Percentiles rank a stretch among this genome's conserved stretches.
These are phyloP conservation scores for Articulospora tetracladia DNA, from an alignment of 495 filamentous ascomycete genomes.

Conservation along the genomic window DNA sequence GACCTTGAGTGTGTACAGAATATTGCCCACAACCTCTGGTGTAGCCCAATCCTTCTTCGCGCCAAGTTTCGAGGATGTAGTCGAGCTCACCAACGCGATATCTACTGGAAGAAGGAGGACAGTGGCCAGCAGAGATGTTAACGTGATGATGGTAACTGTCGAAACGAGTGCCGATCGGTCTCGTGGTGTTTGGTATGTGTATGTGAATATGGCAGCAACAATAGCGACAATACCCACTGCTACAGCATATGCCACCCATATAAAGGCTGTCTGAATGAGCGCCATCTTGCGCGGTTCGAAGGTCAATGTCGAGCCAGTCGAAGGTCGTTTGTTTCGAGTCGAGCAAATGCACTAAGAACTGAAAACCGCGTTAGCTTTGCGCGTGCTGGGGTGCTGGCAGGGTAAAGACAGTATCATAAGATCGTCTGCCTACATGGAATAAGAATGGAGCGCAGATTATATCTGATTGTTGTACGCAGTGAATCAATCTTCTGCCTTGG, in stretches of 20 bases:
- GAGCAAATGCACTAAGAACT: no score
- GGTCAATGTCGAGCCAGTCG: background rate
- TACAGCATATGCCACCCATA: constrained; percentile 88
- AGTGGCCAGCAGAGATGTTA: constrained; percentile 85
- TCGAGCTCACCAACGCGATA: constrained; percentile 89
- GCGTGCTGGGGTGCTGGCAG: background rate
- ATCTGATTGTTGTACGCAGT: background rate
- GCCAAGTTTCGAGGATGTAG: constrained; percentile 68
- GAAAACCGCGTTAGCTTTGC: background rate
- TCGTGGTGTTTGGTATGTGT: constrained; percentile 79
- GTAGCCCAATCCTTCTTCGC: constrained; percentile 94
- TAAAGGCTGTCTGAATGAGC: constrained; percentile 76
- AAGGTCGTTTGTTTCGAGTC: background rate
- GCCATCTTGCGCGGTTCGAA: constrained; percentile 22
- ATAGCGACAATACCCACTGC: constrained; percentile 66
- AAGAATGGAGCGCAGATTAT: background rate
- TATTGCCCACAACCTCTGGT: constrained; percentile 67
- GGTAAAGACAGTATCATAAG: background rate
- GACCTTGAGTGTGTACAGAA: constrained; percentile 73
- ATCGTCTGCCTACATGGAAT: background rate
- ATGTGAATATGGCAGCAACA: constrained; percentile 77
- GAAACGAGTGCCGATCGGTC: constrained; percentile 81
- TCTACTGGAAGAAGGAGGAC: constrained; percentile 92
- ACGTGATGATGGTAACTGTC: constrained; percentile 76
- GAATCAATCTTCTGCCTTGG: constrained; percentile 3